phyloP scores from a whole-genome alignment of 2,329 filamentous ascomycete genomes.

The Hortaea werneckii region DNA sequence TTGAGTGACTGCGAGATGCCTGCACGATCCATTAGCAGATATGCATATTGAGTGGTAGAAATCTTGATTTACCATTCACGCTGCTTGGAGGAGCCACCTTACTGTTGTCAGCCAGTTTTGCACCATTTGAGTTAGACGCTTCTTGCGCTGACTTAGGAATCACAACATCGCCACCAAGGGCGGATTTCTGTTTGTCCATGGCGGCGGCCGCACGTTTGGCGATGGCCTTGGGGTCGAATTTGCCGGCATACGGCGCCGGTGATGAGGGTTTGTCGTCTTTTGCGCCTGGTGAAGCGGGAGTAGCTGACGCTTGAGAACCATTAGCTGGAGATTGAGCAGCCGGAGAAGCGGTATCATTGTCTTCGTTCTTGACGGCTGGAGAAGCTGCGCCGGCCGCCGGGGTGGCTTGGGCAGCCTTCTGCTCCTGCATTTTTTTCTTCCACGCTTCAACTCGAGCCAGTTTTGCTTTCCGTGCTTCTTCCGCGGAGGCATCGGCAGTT shows the following conservation, averaged over 20 bases:
- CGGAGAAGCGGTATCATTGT: conserved; percentile 1
- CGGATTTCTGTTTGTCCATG: conserved; percentile 37
- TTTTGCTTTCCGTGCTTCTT: conserved; percentile 27
- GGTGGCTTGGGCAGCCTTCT: conserved; percentile 36
- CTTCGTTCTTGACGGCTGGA: conserved; percentile 30
- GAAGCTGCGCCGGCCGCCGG: conserved; percentile 52
- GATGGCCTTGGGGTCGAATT: conserved; percentile 80
- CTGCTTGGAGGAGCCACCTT: conserved; percentile 29
- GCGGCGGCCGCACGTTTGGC: conserved; percentile 63
- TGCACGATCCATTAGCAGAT: conserved; percentile 3
- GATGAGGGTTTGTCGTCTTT: conserved; percentile 30
- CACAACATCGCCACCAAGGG: conserved; percentile 47
- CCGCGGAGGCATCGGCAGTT: conserved; percentile 8
- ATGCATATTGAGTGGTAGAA: no score
- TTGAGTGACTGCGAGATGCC: conserved; percentile 4
- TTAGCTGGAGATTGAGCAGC: conserved; percentile 14
- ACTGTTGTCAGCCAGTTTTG: conserved; percentile 26
- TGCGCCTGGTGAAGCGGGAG: conserved; percentile 12
- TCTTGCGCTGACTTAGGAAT: conserved; percentile 28
- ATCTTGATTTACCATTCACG: conserved; percentile 24
- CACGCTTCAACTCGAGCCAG: conserved; percentile 77
- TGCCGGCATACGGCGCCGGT: conserved; percentile 57
- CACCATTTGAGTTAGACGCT: conserved; percentile 8
- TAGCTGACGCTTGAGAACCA: conserved; percentile 13
- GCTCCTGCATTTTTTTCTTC: conserved; percentile 63